Base-by-base conservation (phyloP, 2,329 filamentous ascomycete genomes). In the Aureobasidium melanogenum region DNA sequence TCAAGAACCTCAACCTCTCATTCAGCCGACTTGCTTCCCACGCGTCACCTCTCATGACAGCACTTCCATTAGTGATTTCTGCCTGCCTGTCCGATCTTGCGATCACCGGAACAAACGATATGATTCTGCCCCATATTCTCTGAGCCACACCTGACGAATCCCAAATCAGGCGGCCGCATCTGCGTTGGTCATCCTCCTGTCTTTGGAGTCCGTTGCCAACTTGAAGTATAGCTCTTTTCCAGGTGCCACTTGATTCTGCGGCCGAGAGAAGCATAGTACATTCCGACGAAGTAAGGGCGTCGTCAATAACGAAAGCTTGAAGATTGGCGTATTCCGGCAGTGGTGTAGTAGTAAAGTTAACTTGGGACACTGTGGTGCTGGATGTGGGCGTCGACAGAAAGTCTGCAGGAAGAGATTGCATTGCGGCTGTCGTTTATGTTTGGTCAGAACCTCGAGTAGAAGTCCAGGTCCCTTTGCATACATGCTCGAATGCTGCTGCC, bases 111-210 rank as follows among this genome's bases (percentile, higher is more conserved):
- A 87, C 44, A 47, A 28, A 47, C 6, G 3, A 8, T 28, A n/a
- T 47, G 15, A 47, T 24, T 4, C 44, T 47, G 7, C 30, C 7
- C 44, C 24, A 30, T n/a, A 47, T 30, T 7, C 17, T 30, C 24
- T 28, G 44, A 30, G 14, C 24, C 3, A 47, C 44, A 81, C 17
- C 81, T 52, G 79, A 76, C 15, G 81, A 74, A 68, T 94, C 88
- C 82, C 85, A 89, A 66, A 94, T 87, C 65, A 93, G 89, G 3
- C 89, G 81, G n/a, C 87, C 87, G 67, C 87, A 87, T 63, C 88
- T 86, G 17, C 89, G 80, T 52, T 83, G 83, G 9, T 84, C 79
- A 1, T 80, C 76, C 4, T 79, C 74, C 44, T 85, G 71, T 2
- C 77, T 72, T 72, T 93, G 85, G 61, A 71, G 75, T 3, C 88